Evolutionary conservation across 1,139 yeast genomes (phyloP).

Genomic region (Geotrichum reessii): DNA sequence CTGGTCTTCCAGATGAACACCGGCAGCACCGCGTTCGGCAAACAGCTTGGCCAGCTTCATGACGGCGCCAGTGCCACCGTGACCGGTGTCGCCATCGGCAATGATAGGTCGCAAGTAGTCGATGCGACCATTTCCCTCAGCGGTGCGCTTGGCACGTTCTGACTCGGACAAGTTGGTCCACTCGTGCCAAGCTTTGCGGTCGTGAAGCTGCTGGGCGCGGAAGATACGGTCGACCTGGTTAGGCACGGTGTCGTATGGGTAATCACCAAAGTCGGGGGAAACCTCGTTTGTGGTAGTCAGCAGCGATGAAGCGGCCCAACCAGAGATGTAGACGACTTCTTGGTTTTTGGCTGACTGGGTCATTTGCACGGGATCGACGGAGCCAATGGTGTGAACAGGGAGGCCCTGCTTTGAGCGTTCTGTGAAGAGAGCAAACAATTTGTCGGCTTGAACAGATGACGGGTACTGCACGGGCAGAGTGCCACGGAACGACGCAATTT

Average conservation of each 20-base stretch:
- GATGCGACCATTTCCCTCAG: slow-evolving; percentile 33
- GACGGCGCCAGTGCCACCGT: slow-evolving; percentile 60
- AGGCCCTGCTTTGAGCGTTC: slow-evolving; percentile 40
- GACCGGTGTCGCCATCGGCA: slow-evolving; percentile 66
- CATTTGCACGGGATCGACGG: slow-evolving; percentile 59
- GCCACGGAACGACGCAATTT: slow-evolving; percentile 52
- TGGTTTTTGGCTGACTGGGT: slow-evolving; percentile 51
- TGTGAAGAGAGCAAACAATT: slow-evolving; percentile 44
- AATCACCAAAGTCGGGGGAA: slow-evolving; percentile 58
- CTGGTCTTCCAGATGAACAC: slow-evolving; percentile 59
- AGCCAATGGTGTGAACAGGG: slow-evolving; percentile 56
- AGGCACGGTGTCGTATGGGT: slow-evolving; percentile 63
- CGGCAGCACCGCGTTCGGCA: slow-evolving; percentile 63
- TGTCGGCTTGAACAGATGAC: slow-evolving; percentile 52
- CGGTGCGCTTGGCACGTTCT: slow-evolving; percentile 27
- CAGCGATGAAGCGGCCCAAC: slow-evolving; percentile 55
- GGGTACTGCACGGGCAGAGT: slow-evolving; percentile 44
- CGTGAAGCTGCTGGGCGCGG: slow-evolving; percentile 55
- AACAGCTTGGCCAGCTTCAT: slow-evolving; percentile 59
- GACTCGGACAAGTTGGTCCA: slow-evolving; percentile 37
- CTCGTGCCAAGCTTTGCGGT: slow-evolving; percentile 47
- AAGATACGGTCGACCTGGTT: slow-evolving; percentile 56
- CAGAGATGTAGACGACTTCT: slow-evolving; percentile 55
- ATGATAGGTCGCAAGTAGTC: slow-evolving; percentile 58
- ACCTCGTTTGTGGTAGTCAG: slow-evolving; percentile 55